Evolutionary conservation across 371 early-diverging fungal genomes (phyloP), one percentile per base, ranked within the genome.

Genomic region (Mortierella sp.): DNA sequence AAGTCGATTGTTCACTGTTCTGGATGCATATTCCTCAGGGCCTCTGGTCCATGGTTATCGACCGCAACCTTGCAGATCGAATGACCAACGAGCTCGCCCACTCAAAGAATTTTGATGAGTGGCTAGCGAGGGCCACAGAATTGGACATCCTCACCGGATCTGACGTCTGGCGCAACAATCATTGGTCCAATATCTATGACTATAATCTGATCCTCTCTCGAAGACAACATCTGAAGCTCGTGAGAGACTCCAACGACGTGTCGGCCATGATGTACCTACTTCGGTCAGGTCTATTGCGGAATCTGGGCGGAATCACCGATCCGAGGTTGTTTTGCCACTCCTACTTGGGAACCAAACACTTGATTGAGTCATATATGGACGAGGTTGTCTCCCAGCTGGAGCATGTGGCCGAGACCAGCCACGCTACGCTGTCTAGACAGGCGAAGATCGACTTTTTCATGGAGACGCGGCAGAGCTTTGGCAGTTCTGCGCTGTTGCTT

Each of bases 251-350:
- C 6, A 71, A 84, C 24, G 90, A 93, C 73, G 71, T 87, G 1
- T 66, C 82, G 15, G 82, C 72, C 26, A 86, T 91, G 84, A 85
- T 87, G 48, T 89, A 89, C 64, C 52, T 84, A 4, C 64, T 92
- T 41, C 83, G 92, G 34, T 81, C 88, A 27, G 84, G 84, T 59
- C 61, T 92, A 9, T 60, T 91, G 19, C 78, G 94, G 21, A 92
- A 92, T 60, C 81, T 92, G 56, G 92, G 90, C 42, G 92, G 92
- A 15, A 83, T 93, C 26, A 87, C 86, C 54, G 91, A 92, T 49
- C 81, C 86, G 34, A 80, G 81, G 32, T 65, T 91, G 26, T 91
- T 87, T 56, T 64, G 82, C 7, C 83, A 86, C 55, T 86, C 86
- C 12, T 86, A 84, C 52, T 43, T 87, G 17, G 90, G 90, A 80